Percentiles rank a stretch among this genome's conserved stretches.
Conservation (phyloP, 257 asterid genomes). For the Voacanga thouarsii region DNA sequence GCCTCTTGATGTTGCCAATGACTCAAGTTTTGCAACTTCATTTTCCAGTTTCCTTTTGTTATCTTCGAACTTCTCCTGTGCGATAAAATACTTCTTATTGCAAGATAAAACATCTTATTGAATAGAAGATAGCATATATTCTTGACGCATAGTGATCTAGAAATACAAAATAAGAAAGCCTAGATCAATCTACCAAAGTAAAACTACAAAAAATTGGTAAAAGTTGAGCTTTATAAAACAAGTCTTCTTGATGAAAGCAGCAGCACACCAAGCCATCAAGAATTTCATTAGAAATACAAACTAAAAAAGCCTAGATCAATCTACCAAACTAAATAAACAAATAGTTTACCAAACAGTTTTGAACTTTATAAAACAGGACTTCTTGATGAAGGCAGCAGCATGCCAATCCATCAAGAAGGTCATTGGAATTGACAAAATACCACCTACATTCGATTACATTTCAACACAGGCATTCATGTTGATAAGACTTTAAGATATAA, state of each 20-base stretch:
- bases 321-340: neutral
- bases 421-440: neutral
- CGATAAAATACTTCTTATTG: constrained; percentile 13
- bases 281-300: neutral
- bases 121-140: neutral
- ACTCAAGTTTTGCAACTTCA: constrained; percentile 41
- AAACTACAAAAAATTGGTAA: neutral
- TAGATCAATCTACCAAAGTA: neutral
- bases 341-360: neutral
- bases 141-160: neutral
- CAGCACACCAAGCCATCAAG: neutral
- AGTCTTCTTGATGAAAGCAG: neutral
- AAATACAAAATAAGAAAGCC: neutral
- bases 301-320: neutral
- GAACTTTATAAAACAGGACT: neutral
- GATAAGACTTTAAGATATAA: neutral
- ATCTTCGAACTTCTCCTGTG: constrained; percentile 56
- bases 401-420: neutral
- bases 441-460: neutral
- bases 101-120: neutral
- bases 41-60: constrained; percentile 49
- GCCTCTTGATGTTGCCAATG: constrained; percentile 52
- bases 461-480: neutral
- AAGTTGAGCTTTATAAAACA: neutral
- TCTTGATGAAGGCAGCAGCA: neutral